These are phyloP conservation scores for Penicillium fimorum DNA, from an alignment of 495 filamentous ascomycete species.

Conservation along the genomic window DNA sequence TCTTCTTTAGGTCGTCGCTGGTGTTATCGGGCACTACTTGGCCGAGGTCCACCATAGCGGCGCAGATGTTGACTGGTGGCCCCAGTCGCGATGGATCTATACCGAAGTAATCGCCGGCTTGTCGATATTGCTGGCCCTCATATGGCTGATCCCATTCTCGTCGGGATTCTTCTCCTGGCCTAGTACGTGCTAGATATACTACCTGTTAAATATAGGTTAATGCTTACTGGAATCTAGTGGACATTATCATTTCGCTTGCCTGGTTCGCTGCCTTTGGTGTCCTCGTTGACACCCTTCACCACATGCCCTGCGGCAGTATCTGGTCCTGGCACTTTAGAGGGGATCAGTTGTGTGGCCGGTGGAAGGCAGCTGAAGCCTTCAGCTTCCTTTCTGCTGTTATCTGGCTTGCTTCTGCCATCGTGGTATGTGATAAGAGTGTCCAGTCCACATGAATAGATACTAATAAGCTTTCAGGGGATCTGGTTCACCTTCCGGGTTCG, in stretches of 20 bases:
- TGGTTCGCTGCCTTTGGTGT: constrained; percentile 68
- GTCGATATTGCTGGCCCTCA: constrained; percentile 49
- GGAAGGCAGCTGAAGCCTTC: constrained; percentile 68
- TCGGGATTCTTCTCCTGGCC: constrained; percentile 45
- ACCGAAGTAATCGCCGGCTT: constrained; percentile 57
- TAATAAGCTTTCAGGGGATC: constrained; percentile 30
- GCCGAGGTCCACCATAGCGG: constrained; percentile 21
- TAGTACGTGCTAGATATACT: constrained; percentile 27
- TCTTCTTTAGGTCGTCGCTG: constrained; percentile 50
- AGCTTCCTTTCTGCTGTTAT: constrained; percentile 63
- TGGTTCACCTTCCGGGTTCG: constrained; percentile 44
- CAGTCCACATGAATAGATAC: background rate
- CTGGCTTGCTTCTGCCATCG: constrained; percentile 60
- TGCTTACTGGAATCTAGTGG: constrained; percentile 35
- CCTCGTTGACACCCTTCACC: constrained; percentile 53
- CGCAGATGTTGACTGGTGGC: constrained; percentile 32
- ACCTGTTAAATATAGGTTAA: background rate
- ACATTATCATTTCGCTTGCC: constrained; percentile 56
- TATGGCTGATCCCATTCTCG: constrained; percentile 58
- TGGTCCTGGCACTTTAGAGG: constrained; percentile 49
- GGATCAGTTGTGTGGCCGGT: constrained; percentile 50
- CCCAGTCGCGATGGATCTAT: constrained; percentile 56
- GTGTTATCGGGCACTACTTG: constrained; percentile 56
- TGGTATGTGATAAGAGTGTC: constrained; percentile 34
- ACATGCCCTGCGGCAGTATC: constrained; percentile 54